phyloP scores from a whole-genome alignment of 306 rosid genomes.

The Glycine soja region DNA sequence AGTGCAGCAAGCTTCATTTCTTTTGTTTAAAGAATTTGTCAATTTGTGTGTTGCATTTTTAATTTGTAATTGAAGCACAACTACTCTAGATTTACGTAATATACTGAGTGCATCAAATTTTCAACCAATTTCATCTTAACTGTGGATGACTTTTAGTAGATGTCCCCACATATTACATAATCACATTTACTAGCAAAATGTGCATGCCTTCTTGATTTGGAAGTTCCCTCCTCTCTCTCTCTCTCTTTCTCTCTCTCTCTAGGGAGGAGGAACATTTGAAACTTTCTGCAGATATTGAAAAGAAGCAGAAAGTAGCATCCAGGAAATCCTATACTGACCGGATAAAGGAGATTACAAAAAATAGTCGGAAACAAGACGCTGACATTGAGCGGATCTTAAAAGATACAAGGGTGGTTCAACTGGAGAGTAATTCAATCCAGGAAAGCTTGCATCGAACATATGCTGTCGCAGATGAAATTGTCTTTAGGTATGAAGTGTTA shows the following conservation, averaged over 20 bases:
- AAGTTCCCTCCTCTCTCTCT: constrained; percentile 35
- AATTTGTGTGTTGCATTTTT: constrained; percentile 18
- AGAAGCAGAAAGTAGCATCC: constrained; percentile 54
- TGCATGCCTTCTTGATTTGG: constrained; percentile 36
- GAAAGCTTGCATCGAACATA: constrained; percentile 87
- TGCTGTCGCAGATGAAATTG: constrained; percentile 81
- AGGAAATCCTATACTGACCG: constrained; percentile 80
- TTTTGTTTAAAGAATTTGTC: neutral
- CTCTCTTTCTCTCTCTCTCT: constrained; percentile 27
- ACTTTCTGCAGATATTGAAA: constrained; percentile 51
- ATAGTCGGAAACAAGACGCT: constrained; percentile 82
- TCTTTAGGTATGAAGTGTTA: constrained; percentile 69
- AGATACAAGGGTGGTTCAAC: constrained; percentile 88
- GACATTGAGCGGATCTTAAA: constrained; percentile 80
- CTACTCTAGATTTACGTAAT: neutral
- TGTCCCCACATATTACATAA: neutral
- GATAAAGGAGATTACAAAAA: constrained; percentile 84
- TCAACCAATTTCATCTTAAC: neutral
- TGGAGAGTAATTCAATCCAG: constrained; percentile 85
- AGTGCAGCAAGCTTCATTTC: neutral
- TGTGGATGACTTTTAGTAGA: constrained; percentile 16
- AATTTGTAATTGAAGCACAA: neutral
- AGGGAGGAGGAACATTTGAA: constrained; percentile 57
- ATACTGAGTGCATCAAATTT: neutral
- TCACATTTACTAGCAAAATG: constrained; percentile 4